These are phyloP conservation scores for Pythium grandisporangium DNA, from an alignment of 352 stramenopile genomes.

Conservation along the genomic window DNA sequence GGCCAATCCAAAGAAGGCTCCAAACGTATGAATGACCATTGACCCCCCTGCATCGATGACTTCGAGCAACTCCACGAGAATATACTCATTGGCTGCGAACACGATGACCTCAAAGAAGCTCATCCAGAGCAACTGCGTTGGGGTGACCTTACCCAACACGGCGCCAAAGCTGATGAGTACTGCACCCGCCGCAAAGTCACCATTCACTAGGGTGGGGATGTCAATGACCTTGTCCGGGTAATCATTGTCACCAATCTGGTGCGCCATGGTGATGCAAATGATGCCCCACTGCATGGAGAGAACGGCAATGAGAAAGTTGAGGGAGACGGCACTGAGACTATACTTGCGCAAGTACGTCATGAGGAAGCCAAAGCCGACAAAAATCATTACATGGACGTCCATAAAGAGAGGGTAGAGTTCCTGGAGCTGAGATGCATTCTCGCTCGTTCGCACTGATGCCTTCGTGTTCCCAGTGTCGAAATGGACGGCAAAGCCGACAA, in stretches of 20 bases:
- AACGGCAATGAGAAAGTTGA: slow-evolving; percentile 72
- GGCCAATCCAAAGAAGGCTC: slow-evolving; percentile 73
- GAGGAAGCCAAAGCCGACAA: slow-evolving; percentile 82
- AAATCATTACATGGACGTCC: slow-evolving; percentile 82
- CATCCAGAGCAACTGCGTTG: slow-evolving; percentile 73
- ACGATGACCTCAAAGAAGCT: slow-evolving; percentile 66
- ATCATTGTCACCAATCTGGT: slow-evolving; percentile 39
- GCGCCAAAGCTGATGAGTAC: slow-evolving; percentile 78
- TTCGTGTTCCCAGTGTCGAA: slow-evolving; percentile 34
- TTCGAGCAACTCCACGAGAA: slow-evolving; percentile 43
- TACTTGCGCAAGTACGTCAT: slow-evolving; percentile 87
- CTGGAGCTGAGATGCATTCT: slow-evolving; percentile 3
- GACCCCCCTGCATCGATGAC: slow-evolving; percentile 69
- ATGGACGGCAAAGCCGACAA: slow-evolving; percentile 33
- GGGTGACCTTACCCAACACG: slow-evolving; percentile 65
- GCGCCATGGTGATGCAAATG: slow-evolving; percentile 45
- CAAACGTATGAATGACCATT: slow-evolving; percentile 84
- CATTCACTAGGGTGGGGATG: slow-evolving; percentile 59
- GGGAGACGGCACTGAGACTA: slow-evolving; percentile 58
- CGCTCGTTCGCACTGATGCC: slow-evolving; percentile 1
- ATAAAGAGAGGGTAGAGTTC: slow-evolving; percentile 51
- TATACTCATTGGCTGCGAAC: slow-evolving; percentile 72
- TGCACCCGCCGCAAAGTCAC: slow-evolving; percentile 68
- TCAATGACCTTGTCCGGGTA: slow-evolving; percentile 44
- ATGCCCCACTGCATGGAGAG: slow-evolving; percentile 66